Evolutionary conservation across 1,284 basidiomycete species (phyloP), one percentile per base, ranked within the genome.

Genomic region (Sanghuangporus baumii): DNA sequence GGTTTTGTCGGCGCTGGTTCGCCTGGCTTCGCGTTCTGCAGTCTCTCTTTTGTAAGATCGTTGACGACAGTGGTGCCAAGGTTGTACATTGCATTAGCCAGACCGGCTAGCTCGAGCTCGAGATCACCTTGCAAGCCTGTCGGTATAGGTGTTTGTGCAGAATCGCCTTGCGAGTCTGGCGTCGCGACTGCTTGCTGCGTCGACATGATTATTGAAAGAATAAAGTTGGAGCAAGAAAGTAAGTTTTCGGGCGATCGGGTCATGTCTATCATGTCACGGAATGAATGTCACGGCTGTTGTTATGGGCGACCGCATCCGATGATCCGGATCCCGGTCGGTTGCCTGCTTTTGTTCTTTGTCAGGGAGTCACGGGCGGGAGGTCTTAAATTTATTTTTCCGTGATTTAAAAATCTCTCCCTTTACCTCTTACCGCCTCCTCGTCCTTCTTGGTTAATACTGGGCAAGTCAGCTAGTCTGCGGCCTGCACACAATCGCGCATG

Each of bases 1-100:
- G 62, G 64, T 47, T 65, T 65, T 16, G 36, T 57, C 6, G 57
- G 37, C 16, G 46, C 37, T 9, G 34, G 20, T 1, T 65, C 64
- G 9, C 61, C 84, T 3, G 80, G 81, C 16, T 80, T 83, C 8
- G 81, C 79, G 26, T 36, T 55, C 65, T 84, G 86, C 68, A 87
- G 86, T 58, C 84, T 81, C 69, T 91, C 89, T 72, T 89, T 90
- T 6, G 87, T 88, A 4, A 86, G 82, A 70, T 91, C 89, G 58
- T 85, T 88, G 67, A 91, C 85, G 14, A 90, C 87, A 0, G 89
- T 90, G 6, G 87, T 89, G 16, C 88, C 89, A 5, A 91, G 76
- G 66, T 91, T 89, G 69, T 91, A 91, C 23, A 91, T 73, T 1
- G 86, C 85, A 63, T 88, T 87, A 14, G 87, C 87, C 8, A 91